Evolutionary conservation across 1,284 basidiomycete genomes (phyloP).

Genomic region (Puccinia novopanici): DNA sequence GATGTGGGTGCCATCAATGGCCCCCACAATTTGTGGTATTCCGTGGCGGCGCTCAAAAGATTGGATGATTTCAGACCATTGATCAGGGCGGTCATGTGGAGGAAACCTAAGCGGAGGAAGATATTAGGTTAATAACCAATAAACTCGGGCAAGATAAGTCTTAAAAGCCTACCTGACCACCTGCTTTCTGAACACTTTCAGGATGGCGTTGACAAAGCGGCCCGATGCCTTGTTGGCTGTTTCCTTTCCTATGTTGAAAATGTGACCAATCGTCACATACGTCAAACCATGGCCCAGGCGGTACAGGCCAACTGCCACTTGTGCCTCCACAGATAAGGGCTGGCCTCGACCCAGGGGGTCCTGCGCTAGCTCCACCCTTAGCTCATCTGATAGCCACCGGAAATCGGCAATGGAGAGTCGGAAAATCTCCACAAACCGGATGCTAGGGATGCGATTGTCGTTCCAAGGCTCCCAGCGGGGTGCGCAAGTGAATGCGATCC

Average conservation of each 20-base stretch:
- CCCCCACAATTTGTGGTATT: neutral
- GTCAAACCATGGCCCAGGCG: neutral
- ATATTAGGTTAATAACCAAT: no score
- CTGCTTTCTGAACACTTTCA: neutral
- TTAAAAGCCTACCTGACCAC: no score
- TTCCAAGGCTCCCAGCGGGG: no score
- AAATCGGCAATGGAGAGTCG: no score
- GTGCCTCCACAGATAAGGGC: no score
- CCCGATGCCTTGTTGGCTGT: neutral
- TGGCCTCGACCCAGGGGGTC: no score
- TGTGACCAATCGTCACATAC: neutral
- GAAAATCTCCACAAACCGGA: no score
- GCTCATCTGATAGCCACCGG: no score
- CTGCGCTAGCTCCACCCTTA: no score
- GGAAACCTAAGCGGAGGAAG: neutral
- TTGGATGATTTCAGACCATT: neutral
- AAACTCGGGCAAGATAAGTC: no score
- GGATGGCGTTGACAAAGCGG: neutral
- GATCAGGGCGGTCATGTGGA: neutral
- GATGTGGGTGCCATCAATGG: neutral
- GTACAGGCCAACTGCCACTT: neutral
- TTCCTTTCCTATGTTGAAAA: constrained; percentile 15
- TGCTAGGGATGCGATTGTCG: no score
- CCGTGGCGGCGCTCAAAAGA: neutral
- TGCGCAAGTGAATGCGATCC: no score